Evolutionary conservation across 768 basidiomycete species (phyloP), one percentile per base, ranked within the genome.

Genomic region (Ramaria sp.): DNA sequence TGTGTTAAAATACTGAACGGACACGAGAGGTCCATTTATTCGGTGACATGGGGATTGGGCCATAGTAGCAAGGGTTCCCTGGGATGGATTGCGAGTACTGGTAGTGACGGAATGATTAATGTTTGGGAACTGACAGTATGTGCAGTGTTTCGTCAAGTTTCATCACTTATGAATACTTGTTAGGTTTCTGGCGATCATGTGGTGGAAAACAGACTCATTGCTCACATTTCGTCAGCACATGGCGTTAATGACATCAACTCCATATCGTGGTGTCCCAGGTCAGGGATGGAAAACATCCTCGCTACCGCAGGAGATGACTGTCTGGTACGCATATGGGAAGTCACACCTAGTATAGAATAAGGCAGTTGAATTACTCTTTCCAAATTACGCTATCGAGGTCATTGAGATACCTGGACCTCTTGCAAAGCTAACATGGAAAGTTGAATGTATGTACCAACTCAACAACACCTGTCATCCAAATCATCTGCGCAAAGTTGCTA

Each of bases 231-330:
- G 16, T 70, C 77, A 10, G 84, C 89, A 0, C 96, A 99, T 62
- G 87, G 79, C 1, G 82, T 90, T 1, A 73, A 78, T 60, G 96
- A 99, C 63, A 77, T 93, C 24, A 98, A 99, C 67, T 72, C 79
- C 10, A 76, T 95, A 20, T 73, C 75, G 2, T 98, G 93, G 91
- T 92, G 89, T 68, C 78, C 83, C 1, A 70, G 85, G 34, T 64
- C 70, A 18, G 85, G 83, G 1, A 73, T 72, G 47, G 74, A 80
- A 57, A 76, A 84, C 57, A 50, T 94, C 3, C 67, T 97, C 2
- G 88, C 86, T 1, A 90, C 85, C 1, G 78, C 83, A 4, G 92
- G 88, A 0, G 95, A 99, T 63, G 95, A 97, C 65, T 88, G 90
- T 7, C 64, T 71, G 28, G 76, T 86, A 13, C 81, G 78, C 61